Percentiles rank a stretch among this genome's conserved stretches.
These are phyloP conservation scores for Diaporthe sp. DNA, from an alignment of 2,329 filamentous ascomycete genomes.

Conservation along the genomic window DNA sequence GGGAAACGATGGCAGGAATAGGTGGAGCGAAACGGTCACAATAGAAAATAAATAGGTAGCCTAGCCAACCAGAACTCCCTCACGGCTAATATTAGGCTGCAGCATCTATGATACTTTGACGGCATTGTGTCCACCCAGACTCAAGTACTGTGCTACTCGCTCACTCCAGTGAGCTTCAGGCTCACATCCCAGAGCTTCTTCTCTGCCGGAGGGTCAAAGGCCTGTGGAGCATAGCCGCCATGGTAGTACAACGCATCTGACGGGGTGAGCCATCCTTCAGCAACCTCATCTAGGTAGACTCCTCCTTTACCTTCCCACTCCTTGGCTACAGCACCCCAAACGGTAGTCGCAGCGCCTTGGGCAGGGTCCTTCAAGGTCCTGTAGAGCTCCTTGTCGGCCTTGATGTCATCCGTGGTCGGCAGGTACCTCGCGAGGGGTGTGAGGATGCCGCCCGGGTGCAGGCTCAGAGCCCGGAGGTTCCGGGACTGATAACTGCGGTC, in stretches of 20 bases:
- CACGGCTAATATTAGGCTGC: not conserved
- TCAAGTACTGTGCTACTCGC: slow-evolving; percentile 16
- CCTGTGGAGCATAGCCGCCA: slow-evolving; percentile 24
- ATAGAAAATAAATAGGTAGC: not conserved
- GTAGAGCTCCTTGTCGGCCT: slow-evolving; percentile 39
- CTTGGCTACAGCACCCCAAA: not conserved
- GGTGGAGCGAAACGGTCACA: not conserved
- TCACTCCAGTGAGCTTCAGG: slow-evolving; percentile 12
- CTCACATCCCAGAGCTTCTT: slow-evolving; percentile 16
- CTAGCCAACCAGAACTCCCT: not conserved
- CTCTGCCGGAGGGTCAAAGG: slow-evolving; percentile 25
- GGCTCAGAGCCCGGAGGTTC: slow-evolving; percentile 53
- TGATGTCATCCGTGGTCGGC: slow-evolving; percentile 34
- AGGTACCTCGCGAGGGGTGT: slow-evolving; percentile 33
- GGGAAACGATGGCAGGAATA: too few relatives aligned
- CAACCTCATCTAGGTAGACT: not conserved
- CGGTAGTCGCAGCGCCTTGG: not conserved
- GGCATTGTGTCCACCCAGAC: not conserved
- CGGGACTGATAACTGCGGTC: slow-evolving; percentile 44
- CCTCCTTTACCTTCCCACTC: not conserved
- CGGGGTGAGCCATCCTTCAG: slow-evolving; percentile 2
- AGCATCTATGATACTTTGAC: not conserved
- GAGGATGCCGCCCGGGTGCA: slow-evolving; percentile 58
- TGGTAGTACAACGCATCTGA: slow-evolving; percentile 13
- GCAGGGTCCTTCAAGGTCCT: slow-evolving; percentile 48